Evolutionary conservation across 2,329 filamentous ascomycete genomes (phyloP), one percentile per base, ranked within the genome.

Genomic region (Scytalidium sp.): DNA sequence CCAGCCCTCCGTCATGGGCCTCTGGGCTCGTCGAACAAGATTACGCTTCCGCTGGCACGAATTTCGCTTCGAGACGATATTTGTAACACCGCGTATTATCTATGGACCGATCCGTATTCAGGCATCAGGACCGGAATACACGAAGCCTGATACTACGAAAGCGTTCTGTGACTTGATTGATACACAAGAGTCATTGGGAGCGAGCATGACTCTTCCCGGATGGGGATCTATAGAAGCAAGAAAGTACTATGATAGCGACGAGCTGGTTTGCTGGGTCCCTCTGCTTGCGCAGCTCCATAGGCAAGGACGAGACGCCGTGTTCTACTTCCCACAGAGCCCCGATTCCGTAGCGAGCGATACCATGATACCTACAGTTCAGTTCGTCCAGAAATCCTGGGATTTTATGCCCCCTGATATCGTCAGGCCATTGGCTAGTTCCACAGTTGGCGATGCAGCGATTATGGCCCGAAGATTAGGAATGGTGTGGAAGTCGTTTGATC

Each of bases 21-120:
- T 48, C 1, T 65, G 61, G 63, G 60, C 58, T 2, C 46, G 32
- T 23, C 45, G 52, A 25, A 62, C 59, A 1, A 54, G 48, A 17
- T 43, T 61, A 1, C 27, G 49, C 19, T 52, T 36, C 40, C 41
- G 54, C 19, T 63, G 59, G 60, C 47, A 46, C 21, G 51, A 65
- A 41, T 60, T 65, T 41, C 51, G 63, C n/a, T 61, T 61, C 32
- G 61, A 64, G 43, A 58, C 57, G 2, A 19, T 51, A 6, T 64
- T 58, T 45, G 22, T 19, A 1, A 45, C 39, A 20, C 51, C 46
- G 32, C 41, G 19, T 20, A 60, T 47, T 47, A 41, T 22, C 17
- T 44, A 40, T 21, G 23, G 23, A 20, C 44, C 42, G 42, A 19
- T 48, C 10, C 42, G 19, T 29, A 29, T 25, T 22, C 45, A 47